Evolutionary conservation across 1,139 yeast species (phyloP).

Genomic region (Saccharomycopsis phalli): DNA sequence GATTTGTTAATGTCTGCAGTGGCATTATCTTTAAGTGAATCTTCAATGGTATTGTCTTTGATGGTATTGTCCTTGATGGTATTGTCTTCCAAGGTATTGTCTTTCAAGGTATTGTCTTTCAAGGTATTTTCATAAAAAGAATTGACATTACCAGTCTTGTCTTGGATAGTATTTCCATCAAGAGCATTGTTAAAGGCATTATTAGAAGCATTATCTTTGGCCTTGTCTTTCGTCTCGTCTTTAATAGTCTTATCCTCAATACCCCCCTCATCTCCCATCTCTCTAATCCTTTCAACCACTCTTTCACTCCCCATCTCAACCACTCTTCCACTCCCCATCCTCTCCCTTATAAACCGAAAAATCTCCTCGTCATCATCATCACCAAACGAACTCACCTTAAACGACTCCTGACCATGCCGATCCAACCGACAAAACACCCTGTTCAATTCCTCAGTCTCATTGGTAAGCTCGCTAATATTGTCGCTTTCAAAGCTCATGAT

Average conservation of each 20-base stretch:
- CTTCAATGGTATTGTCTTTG: too few species aligned
- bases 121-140: too few species aligned
- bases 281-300: slow-evolving; percentile 5
- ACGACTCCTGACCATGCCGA: slow-evolving; percentile 1
- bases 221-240: not conserved
- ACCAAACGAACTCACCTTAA: slow-evolving; percentile 16
- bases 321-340: not conserved
- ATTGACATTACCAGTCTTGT: too few species aligned
- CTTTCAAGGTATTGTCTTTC: too few species aligned
- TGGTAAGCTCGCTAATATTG: slow-evolving; percentile 16
- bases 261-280: not conserved
- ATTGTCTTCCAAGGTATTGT: too few species aligned
- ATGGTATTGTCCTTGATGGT: too few species aligned
- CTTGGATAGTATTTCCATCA: too few species aligned
- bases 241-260: not conserved
- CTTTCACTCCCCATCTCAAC: slow-evolving; percentile 6
- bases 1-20: too few species aligned
- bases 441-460: slow-evolving; percentile 19
- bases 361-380: slow-evolving; percentile 12
- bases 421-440: slow-evolving; percentile 6
- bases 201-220: too few species aligned
- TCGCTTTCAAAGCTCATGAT: slow-evolving; percentile 20
- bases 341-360: slow-evolving; percentile 1
- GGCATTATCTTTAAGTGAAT: too few species aligned
- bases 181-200: too few species aligned